phyloP scores from a whole-genome alignment of 2,329 filamentous ascomycete genomes.

The Fusarium abutilonis region DNA sequence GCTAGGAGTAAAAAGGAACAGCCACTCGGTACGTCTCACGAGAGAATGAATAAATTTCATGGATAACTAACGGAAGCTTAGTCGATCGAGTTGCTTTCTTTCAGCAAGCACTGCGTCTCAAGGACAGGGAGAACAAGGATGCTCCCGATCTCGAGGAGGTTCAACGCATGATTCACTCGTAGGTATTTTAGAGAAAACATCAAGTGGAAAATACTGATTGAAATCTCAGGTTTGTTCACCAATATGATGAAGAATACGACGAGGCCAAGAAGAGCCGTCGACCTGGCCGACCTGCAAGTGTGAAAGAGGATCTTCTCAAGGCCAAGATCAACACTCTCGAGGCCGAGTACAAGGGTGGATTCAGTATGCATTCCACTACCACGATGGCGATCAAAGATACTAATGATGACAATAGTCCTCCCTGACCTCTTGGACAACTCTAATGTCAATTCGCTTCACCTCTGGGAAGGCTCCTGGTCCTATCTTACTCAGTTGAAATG shows the following conservation, averaged over 20 bases:
- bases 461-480: constrained; percentile 87
- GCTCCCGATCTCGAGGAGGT: constrained; percentile 66
- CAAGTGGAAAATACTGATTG: neutral
- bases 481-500: constrained; percentile 80
- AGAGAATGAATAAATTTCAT: no score
- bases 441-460: constrained; percentile 71
- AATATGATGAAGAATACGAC: constrained; percentile 76
- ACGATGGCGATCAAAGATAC: neutral
- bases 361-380: constrained; percentile 67
- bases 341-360: constrained; percentile 84
- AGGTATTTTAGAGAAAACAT: constrained; percentile 37
- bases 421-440: constrained; percentile 78
- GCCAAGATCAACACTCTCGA: constrained; percentile 75
- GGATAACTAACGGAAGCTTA: constrained; percentile 23
- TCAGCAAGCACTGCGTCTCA: constrained; percentile 67
- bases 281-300: constrained; percentile 80
- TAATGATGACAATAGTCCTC: constrained; percentile 60
- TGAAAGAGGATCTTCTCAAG: constrained; percentile 79
- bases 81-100: constrained; percentile 67
- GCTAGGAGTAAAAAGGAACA: constrained; percentile 78
- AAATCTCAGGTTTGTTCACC: constrained; percentile 66
- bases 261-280: constrained; percentile 74
- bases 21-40: constrained; percentile 66
- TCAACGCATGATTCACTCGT: constrained; percentile 71
- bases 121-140: constrained; percentile 59